phyloP scores from a whole-genome alignment of 2,329 filamentous ascomycete genomes.

The Fragosphaeria purpurea region DNA sequence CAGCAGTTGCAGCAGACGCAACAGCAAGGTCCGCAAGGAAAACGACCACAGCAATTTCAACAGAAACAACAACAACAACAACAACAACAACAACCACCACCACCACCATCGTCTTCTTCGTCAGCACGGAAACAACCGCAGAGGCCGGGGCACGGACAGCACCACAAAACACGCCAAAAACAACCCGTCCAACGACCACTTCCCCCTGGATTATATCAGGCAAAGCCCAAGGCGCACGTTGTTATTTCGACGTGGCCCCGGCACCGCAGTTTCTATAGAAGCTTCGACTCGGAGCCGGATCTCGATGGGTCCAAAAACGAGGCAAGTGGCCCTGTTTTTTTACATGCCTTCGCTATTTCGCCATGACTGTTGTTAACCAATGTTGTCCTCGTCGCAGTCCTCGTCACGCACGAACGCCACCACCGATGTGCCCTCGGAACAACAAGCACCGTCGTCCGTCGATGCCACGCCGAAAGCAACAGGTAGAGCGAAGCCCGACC shows the following conservation, averaged over 20 bases:
- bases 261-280: conserved; percentile 4
- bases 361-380: no score
- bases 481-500: background rate
- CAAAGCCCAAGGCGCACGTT: background rate
- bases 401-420: background rate
- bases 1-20: conserved; percentile 1
- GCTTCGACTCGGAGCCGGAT: conserved; percentile 6
- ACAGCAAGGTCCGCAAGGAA: background rate
- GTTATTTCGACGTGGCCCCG: background rate
- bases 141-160: background rate
- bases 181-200: background rate
- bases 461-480: background rate
- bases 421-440: background rate
- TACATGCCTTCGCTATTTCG: no score
- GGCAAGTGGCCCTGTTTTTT: no score
- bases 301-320: background rate
- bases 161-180: conserved; percentile 5
- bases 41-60: background rate
- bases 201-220: background rate
- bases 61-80: background rate
- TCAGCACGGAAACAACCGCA: background rate
- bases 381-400: background rate
- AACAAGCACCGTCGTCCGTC: background rate
- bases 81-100: background rate
- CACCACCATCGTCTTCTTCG: background rate